Evolutionary conservation across 768 basidiomycete species (phyloP).

Genomic region (Lyophyllum semitale): DNA sequence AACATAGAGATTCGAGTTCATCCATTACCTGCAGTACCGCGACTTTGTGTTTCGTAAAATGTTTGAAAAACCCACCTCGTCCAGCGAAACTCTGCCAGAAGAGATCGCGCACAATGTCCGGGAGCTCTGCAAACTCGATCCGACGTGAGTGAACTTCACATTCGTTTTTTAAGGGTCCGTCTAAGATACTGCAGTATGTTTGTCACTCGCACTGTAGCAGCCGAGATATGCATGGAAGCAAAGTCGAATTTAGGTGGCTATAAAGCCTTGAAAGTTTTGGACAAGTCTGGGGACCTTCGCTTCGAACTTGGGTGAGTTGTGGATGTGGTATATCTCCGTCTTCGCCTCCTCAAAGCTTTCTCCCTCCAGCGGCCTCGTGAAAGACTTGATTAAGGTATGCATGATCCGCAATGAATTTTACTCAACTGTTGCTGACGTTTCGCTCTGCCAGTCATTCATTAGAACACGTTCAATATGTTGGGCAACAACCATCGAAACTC

Average conservation of each 20-base stretch:
- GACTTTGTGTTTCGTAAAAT: conserved; percentile 88
- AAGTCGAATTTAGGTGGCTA: conserved; percentile 72
- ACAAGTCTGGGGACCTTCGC: conserved; percentile 63
- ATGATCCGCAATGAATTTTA: background rate
- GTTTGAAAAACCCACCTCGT: conserved; percentile 61
- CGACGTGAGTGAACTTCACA: conserved; percentile 45
- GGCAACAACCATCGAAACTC: conserved; percentile 45
- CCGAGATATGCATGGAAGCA: conserved; percentile 81
- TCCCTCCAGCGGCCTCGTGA: conserved; percentile 48
- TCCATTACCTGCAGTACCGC: conserved; percentile 59
- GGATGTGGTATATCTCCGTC: background rate
- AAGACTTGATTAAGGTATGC: conserved; percentile 67
- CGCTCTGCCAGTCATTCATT: conserved; percentile 56
- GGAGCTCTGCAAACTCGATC: conserved; percentile 70
- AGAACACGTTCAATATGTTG: conserved; percentile 67
- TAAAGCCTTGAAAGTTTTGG: conserved; percentile 64
- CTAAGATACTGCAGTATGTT: conserved; percentile 63
- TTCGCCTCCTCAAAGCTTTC: conserved; percentile 1
- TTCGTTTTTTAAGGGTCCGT: background rate
- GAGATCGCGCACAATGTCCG: conserved; percentile 72
- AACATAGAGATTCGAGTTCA: background rate
- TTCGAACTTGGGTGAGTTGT: conserved; percentile 64
- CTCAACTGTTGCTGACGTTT: conserved; percentile 11
- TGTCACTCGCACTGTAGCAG: conserved; percentile 79
- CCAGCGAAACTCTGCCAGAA: conserved; percentile 54